Evolutionary conservation across 176 grass and related monocot species (phyloP).

Genomic region (Carex kokanica): DNA sequence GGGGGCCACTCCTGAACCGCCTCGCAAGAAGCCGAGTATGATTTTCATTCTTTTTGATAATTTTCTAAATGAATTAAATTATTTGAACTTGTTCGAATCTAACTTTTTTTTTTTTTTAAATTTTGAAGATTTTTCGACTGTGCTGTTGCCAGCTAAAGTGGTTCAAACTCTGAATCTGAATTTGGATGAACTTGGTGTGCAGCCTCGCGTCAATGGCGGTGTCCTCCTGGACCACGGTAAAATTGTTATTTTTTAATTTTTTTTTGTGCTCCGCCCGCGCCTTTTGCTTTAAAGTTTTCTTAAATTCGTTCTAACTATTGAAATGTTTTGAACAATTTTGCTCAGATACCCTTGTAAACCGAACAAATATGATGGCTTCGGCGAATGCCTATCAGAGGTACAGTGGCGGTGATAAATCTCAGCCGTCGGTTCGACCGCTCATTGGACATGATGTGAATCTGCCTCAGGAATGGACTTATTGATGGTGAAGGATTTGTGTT

Average conservation of each 20-base stretch:
- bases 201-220: slow-evolving; percentile 56
- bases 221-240: slow-evolving; percentile 56
- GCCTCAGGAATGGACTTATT: slow-evolving; percentile 27
- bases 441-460: slow-evolving; percentile 21
- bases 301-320: neutral
- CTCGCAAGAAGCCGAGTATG: slow-evolving; percentile 62
- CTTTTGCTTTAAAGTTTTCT: rapidly evolving
- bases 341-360: slow-evolving; percentile 56
- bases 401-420: neutral
- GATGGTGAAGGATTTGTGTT: neutral
- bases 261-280: rapidly evolving
- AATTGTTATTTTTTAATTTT: neutral
- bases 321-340: no score
- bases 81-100: neutral
- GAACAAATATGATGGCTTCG: slow-evolving; percentile 46
- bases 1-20: slow-evolving; percentile 32
- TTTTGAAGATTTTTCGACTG: slow-evolving; percentile 62
- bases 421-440: neutral
- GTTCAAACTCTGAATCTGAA: slow-evolving; percentile 85
- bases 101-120: neutral
- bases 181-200: slow-evolving; percentile 68
- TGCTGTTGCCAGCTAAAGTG: slow-evolving; percentile 76
- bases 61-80: neutral
- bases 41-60: neutral
- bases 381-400: slow-evolving; percentile 38